Conservation (phyloP, 805 yeast species). For the Ogataea zsoltii region DNA sequence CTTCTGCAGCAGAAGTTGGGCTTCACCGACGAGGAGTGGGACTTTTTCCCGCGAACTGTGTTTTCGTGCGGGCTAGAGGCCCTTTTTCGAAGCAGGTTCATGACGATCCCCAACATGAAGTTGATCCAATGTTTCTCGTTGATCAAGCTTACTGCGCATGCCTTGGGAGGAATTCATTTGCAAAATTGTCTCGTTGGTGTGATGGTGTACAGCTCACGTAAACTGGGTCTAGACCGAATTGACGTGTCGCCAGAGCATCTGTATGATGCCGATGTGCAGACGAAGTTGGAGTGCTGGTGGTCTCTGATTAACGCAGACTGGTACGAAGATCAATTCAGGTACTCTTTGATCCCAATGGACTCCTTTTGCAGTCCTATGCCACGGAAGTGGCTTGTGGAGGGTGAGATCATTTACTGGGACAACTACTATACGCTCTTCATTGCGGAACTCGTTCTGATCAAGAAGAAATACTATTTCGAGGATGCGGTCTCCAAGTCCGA, state of each 20-base stretch:
- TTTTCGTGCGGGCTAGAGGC: constrained; percentile 35
- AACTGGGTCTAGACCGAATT: constrained; percentile 26
- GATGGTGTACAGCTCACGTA: constrained; percentile 27
- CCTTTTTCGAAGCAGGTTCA: constrained; percentile 34
- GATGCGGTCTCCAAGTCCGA: constrained; percentile 19
- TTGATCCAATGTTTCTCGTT: constrained; percentile 31
- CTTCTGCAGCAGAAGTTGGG: constrained; percentile 22
- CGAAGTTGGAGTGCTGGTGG: constrained; percentile 32
- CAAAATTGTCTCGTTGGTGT: constrained; percentile 26
- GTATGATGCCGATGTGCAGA: constrained; percentile 7
- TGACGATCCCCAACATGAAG: constrained; percentile 31
- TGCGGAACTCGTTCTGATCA: constrained; percentile 27
- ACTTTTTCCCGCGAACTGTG: constrained; percentile 30
- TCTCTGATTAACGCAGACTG: constrained; percentile 33
- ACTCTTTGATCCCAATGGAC: constrained; percentile 21
- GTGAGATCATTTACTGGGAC: constrained; percentile 20
- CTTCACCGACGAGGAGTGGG: constrained; percentile 28
- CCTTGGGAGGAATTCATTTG: constrained; percentile 33
- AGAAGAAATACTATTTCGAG: constrained; percentile 29
- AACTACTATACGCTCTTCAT: constrained; percentile 26
- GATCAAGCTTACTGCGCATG: constrained; percentile 29
- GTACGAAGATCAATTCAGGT: constrained; percentile 32
- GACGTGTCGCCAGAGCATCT: constrained; percentile 5
- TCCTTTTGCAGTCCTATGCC: constrained; percentile 31
- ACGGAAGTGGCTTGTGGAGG: constrained; percentile 19